Conservation (phyloP, 2,329 filamentous ascomycete genomes). For the Botrytis fragariae region DNA sequence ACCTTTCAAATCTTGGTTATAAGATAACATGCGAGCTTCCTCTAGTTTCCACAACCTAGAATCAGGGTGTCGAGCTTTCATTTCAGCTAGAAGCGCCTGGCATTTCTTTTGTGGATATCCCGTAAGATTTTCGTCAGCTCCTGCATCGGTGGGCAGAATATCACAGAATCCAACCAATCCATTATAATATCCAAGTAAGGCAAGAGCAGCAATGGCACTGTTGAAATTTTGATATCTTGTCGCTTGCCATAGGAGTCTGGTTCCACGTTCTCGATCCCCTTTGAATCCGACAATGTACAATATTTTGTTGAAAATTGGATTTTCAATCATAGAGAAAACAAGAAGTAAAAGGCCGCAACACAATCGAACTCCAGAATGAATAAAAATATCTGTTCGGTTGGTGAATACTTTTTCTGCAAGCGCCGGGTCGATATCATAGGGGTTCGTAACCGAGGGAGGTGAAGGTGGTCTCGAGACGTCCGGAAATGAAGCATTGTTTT, state of each 20-base stretch:
- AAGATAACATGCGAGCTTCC: slow-evolving; percentile 73
- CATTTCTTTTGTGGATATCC: slow-evolving; percentile 73
- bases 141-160: slow-evolving; percentile 67
- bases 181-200: slow-evolving; percentile 84
- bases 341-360: slow-evolving; percentile 86
- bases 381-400: slow-evolving; percentile 79
- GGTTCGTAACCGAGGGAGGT: slow-evolving; percentile 23
- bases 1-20: slow-evolving; percentile 62
- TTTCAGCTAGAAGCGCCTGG: slow-evolving; percentile 63
- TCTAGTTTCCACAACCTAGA: slow-evolving; percentile 85
- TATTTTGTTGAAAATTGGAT: slow-evolving; percentile 83
- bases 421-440: slow-evolving; percentile 35
- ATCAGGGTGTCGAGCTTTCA: slow-evolving; percentile 76
- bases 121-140: slow-evolving; percentile 55
- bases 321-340: slow-evolving; percentile 81
- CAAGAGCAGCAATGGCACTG: slow-evolving; percentile 81
- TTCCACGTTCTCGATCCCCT: slow-evolving; percentile 79
- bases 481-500: not conserved
- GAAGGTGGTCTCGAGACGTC: slow-evolving; percentile 10
- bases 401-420: slow-evolving; percentile 61
- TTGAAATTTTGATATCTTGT: slow-evolving; percentile 85
- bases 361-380: slow-evolving; percentile 84
- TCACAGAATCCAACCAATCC: slow-evolving; percentile 82
- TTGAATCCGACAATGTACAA: slow-evolving; percentile 87
- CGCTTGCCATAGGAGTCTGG: slow-evolving; percentile 86